phyloP scores from a whole-genome alignment of 1,139 yeast genomes.

The Candida smagusa region DNA sequence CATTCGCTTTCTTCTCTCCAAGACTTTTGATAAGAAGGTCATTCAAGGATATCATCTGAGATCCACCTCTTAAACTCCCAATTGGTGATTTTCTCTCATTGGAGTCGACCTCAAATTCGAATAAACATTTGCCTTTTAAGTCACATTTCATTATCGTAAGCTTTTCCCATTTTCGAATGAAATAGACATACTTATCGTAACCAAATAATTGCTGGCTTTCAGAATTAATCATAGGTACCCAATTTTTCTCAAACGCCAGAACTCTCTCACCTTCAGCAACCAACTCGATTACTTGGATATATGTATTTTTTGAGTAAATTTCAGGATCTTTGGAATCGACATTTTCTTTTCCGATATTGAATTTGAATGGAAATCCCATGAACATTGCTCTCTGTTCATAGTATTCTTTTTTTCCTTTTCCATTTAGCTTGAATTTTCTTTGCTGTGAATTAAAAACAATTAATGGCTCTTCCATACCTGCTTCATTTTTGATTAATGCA shows the following conservation, averaged over 20 bases:
- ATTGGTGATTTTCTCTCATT: slow-evolving; percentile 11
- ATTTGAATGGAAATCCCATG: slow-evolving; percentile 37
- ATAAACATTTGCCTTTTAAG: slow-evolving; percentile 23
- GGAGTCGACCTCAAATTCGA: slow-evolving; percentile 20
- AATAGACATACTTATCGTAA: slow-evolving; percentile 26
- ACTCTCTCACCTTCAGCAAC: slow-evolving; percentile 20
- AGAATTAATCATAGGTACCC: slow-evolving; percentile 40
- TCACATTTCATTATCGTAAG: slow-evolving; percentile 30
- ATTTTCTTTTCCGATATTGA: slow-evolving; percentile 29
- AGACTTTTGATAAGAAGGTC: slow-evolving; percentile 7
- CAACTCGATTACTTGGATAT: slow-evolving; percentile 27
- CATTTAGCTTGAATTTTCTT: slow-evolving; percentile 12
- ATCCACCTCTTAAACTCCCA: slow-evolving; percentile 27
- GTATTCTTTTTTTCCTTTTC: slow-evolving; percentile 2
- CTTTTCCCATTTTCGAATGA: slow-evolving; percentile 37
- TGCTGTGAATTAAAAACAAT: slow-evolving; percentile 32
- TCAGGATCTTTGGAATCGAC: slow-evolving; percentile 12
- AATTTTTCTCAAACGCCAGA: slow-evolving; percentile 33
- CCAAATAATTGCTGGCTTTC: slow-evolving; percentile 15
- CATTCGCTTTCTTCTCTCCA: background rate
- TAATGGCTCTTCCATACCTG: slow-evolving; percentile 35
- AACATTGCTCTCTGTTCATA: slow-evolving; percentile 27
- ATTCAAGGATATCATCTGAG: slow-evolving; percentile 18
- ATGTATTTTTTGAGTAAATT: too few relatives aligned
- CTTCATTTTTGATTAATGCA: slow-evolving; percentile 25